These are phyloP conservation scores for Nicotiana benthamiana DNA, from an alignment of 257 asterid genomes.

Conservation along the genomic window DNA sequence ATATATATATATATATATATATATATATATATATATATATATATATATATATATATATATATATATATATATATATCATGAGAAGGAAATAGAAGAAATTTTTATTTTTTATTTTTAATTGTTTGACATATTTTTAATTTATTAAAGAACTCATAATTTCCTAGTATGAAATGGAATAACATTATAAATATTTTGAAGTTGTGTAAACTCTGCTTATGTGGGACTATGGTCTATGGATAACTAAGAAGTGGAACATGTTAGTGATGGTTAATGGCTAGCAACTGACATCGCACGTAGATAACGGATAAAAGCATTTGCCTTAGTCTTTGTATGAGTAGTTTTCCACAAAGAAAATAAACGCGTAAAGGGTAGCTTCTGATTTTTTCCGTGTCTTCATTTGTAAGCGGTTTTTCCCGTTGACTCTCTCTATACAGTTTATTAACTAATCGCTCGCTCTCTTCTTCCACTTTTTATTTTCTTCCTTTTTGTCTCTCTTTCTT, in stretches of 20 bases:
- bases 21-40: too few relatives aligned
- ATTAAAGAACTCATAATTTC: too few relatives aligned
- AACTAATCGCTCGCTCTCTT: background rate
- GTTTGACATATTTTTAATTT: too few relatives aligned
- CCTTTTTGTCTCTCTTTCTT: background rate
- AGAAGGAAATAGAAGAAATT: too few relatives aligned
- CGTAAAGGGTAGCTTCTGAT: background rate
- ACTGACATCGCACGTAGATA: background rate
- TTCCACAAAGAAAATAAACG: background rate
- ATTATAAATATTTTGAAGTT: too few relatives aligned
- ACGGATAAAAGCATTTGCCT: background rate
- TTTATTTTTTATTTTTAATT: too few relatives aligned
- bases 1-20: too few relatives aligned
- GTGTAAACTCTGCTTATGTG: too few relatives aligned
- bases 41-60: too few relatives aligned
- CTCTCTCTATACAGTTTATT: background rate
- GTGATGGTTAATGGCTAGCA: background rate
- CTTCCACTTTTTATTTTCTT: background rate
- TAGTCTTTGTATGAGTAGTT: background rate
- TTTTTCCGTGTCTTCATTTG: background rate
- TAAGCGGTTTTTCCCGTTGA: background rate
- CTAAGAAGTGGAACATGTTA: background rate
- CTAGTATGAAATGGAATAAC: too few relatives aligned
- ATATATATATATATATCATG: too few relatives aligned
- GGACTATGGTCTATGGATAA: background rate